phyloP scores from a whole-genome alignment of 768 basidiomycete species.

The Mycena alexandri region DNA sequence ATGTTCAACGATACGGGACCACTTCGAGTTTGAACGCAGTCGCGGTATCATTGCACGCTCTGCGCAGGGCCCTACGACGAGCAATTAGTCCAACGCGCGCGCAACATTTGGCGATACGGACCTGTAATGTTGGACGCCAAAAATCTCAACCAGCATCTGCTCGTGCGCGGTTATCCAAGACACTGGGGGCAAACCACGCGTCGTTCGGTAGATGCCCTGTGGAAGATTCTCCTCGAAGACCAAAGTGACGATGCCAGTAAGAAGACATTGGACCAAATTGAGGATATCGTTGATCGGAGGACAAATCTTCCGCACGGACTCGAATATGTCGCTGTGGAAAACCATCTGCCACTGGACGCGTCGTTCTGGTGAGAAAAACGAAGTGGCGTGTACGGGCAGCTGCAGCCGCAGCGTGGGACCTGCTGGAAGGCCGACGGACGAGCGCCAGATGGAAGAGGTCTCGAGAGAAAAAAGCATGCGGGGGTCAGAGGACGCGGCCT shows the following conservation, averaged over 20 bases:
- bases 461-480: constrained; percentile 87
- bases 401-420: constrained; percentile 80
- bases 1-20: constrained; percentile 55
- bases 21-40: constrained; percentile 83
- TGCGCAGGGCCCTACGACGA: constrained; percentile 62
- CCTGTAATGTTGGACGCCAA: constrained; percentile 79
- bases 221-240: constrained; percentile 82
- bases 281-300: constrained; percentile 79
- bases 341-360: constrained; percentile 93
- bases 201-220: constrained; percentile 78
- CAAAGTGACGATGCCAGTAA: constrained; percentile 79
- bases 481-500: constrained; percentile 67
- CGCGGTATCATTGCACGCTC: constrained; percentile 78
- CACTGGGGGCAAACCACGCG: constrained; percentile 81
- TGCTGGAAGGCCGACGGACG: constrained; percentile 79
- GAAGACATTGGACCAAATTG: constrained; percentile 76
- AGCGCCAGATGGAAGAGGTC: constrained; percentile 83
- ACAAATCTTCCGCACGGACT: constrained; percentile 75
- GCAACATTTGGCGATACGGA: not conserved
- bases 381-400: constrained; percentile 82
- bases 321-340: constrained; percentile 84
- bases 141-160: constrained; percentile 74
- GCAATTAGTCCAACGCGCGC: not conserved
- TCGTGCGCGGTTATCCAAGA: constrained; percentile 84
- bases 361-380: constrained; percentile 88